Percentiles rank a stretch among this genome's conserved stretches.
phyloP scores from a whole-genome alignment of 768 basidiomycete genomes.

The Russula olivacea region DNA sequence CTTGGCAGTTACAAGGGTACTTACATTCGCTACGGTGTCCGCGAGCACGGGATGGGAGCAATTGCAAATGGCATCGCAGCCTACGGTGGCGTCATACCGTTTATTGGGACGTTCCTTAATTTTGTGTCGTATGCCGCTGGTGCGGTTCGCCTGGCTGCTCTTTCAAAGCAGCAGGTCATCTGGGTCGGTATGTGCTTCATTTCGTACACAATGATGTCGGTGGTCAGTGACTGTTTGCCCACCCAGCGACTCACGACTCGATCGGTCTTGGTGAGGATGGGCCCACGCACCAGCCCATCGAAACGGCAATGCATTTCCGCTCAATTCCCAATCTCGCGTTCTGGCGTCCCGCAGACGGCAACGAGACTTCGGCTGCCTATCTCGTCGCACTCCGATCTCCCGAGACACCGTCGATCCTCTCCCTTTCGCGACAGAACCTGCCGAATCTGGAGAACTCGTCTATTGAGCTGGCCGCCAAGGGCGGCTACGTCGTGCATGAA shows the following conservation, averaged over 20 bases:
- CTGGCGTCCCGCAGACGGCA: slow-evolving; percentile 92
- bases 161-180: slow-evolving; percentile 85
- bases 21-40: slow-evolving; percentile 94
- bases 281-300: slow-evolving; percentile 93
- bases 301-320: slow-evolving; percentile 81
- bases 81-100: slow-evolving; percentile 89
- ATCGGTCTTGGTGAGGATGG: slow-evolving; percentile 93
- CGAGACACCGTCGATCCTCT: slow-evolving; percentile 76
- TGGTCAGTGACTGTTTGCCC: slow-evolving; percentile 1
- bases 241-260: slow-evolving; percentile 84
- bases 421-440: slow-evolving; percentile 83
- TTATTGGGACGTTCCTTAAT: slow-evolving; percentile 91
- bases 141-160: slow-evolving; percentile 85
- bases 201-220: neutral
- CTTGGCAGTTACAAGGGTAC: slow-evolving; percentile 81
- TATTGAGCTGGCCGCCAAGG: slow-evolving; percentile 75
- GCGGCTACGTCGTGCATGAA: slow-evolving; percentile 88
- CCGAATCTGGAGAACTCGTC: slow-evolving; percentile 87
- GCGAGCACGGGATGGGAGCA: slow-evolving; percentile 96
- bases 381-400: slow-evolving; percentile 66
- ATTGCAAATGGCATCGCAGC: slow-evolving; percentile 88
- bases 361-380: slow-evolving; percentile 95
- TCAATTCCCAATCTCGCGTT: slow-evolving; percentile 89
- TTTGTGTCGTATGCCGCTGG: slow-evolving; percentile 93
- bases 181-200: slow-evolving; percentile 67